Evolutionary conservation across 768 basidiomycete genomes (phyloP), one percentile per base, ranked within the genome.

Genomic region (Stropharia rugosoannulata): DNA sequence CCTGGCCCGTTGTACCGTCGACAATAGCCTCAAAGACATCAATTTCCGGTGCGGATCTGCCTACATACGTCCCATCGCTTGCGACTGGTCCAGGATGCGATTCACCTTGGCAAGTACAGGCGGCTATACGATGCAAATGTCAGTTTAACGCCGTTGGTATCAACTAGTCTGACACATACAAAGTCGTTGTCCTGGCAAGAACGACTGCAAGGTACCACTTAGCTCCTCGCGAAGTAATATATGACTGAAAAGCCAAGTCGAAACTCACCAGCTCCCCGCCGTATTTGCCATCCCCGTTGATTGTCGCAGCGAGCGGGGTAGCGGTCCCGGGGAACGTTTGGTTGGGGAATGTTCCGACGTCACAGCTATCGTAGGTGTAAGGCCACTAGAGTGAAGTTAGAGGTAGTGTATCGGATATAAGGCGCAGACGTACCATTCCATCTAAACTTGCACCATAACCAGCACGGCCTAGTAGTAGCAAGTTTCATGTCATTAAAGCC

Each of bases 301-400:
- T 62, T 39, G 59, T 79, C 1, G 83, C 80, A 16, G 79, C 77
- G 3, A 73, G 59, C 15, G 89, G 89, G 2, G 36, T 80, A 27
- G 57, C 59, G 7, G 66, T 70, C n/a, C 83, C 89, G 37, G 87
- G 83, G 62, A 83, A 68, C 5, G 87, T 83, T 68, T 96, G 95
- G 67, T 93, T 94, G 9, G 82, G 75, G 2, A 89, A 70, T 0
- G 92, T 94, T 1, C 93, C 93, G 6, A 91, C 80, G 64, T 94
- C 93, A 65, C 93, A 93, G 2, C 83, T 68, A 54, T 89, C 85
- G 62, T 89, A 89, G 5, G 79, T 78, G 65, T 86, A 89, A 7
- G 88, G 87, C 86, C 86, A 89, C 84, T 64, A 59, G 22, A 55
- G 13, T n/a, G 11, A 43, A 29, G 35, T 19, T 50, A 13, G 36